Evolutionary conservation across 169 alveolate genomes (phyloP), one percentile per base, ranked within the genome.

Genomic region (Perkinsus chesapeaki): DNA sequence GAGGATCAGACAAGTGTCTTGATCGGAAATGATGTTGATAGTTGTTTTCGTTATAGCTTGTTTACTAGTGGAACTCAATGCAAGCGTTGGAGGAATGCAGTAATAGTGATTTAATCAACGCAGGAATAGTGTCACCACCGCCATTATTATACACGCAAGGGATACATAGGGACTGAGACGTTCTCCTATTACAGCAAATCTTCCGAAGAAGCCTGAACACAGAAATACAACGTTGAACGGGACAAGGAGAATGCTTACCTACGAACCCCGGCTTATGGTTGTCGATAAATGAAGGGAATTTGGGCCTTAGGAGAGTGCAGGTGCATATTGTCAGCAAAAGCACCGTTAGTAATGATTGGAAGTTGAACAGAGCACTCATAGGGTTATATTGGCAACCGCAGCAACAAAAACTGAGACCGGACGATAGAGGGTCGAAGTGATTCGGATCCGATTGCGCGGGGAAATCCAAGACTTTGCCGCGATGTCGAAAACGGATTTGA

Each of bases 111-210:
- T 60, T 38, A 34, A 10, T 97, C 96, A 98, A 39, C 99, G 95
- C 23, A 97, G 82, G 91, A 98, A 96, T 34, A 98, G 91, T 37
- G 98, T 98, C 94, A 96, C 95, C 47, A 96, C 93, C 31, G 99
- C 99, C 95, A 98, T 96, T 0, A 97, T 73, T 0, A 98, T 72
- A 94, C 99, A 98, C 38, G 96, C 95, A 0, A 96, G 92, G 34
- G 99, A 96, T 19, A 98, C 99, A 94, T 98, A 98, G 39, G 98
- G 98, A 16, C 99, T 97, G 72, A 98, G 97, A 43, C 99, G 96
- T 94, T 98, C 99, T 0, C 99, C 99, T 36, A 98, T 97, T 20
- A 98, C 99, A 60, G 99, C 99, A 93, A 98, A 96, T 94, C 97
- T 97, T 39, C 99, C 99, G 92, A 98, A 94, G 38, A 98, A 93